A percentile compares a stretch with the other conserved stretches of the same genome.
phyloP scores from a whole-genome alignment of 495 filamentous ascomycete genomes.

The Aspergillus biplanus region DNA sequence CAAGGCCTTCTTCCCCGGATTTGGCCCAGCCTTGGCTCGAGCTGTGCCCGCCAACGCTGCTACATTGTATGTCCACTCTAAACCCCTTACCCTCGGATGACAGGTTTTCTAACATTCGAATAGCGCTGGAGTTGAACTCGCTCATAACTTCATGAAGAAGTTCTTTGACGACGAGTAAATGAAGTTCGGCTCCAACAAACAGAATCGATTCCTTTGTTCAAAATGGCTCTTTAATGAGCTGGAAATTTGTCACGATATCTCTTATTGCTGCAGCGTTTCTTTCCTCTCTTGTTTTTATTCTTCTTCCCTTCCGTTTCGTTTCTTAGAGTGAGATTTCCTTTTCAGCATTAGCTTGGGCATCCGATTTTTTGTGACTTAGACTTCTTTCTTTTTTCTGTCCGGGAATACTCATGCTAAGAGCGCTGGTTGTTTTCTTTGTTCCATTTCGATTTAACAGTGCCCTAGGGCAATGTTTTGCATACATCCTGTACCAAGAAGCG shows the following conservation, averaged over 20 bases:
- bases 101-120: constrained; percentile 33
- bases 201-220: background rate
- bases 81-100: background rate
- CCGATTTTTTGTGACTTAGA: constrained; percentile 16
- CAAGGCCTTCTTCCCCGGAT: constrained; percentile 97
- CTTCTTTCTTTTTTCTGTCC: constrained; percentile 13
- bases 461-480: background rate
- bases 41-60: constrained; percentile 94
- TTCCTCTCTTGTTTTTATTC: constrained; percentile 1
- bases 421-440: background rate
- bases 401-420: constrained; percentile 16
- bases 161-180: constrained; percentile 51
- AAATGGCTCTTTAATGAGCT: background rate
- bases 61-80: constrained; percentile 52
- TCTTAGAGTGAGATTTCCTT: constrained; percentile 9
- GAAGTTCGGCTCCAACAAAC: background rate
- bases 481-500: background rate
- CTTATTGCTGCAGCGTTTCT: constrained; percentile 14
- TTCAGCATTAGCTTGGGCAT: constrained; percentile 20
- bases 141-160: constrained; percentile 81
- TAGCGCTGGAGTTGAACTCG: constrained; percentile 75
- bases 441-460: background rate
- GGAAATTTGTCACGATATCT: constrained; percentile 18
- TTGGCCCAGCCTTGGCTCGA: constrained; percentile 88
- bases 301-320: constrained; percentile 6